Evolutionary conservation across 768 basidiomycete species (phyloP).

Genomic region (Phylloporus arenicola): DNA sequence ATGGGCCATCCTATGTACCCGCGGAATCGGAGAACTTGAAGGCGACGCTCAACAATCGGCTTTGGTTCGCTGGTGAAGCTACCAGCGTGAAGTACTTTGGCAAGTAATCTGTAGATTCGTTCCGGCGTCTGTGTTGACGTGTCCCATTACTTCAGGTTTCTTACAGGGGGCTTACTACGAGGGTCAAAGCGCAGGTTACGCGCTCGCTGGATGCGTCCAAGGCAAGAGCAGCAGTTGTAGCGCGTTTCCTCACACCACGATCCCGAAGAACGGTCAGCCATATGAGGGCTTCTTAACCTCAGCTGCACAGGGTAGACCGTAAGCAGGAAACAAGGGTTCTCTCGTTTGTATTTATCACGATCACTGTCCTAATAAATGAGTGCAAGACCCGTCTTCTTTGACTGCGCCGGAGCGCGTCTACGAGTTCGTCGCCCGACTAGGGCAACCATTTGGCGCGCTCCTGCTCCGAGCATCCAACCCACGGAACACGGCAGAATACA

Average conservation of each 20-base stretch:
- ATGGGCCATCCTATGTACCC: constrained; percentile 57
- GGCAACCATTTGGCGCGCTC: too few relatives aligned
- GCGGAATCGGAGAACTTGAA: constrained; percentile 52
- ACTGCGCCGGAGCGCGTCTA: too few relatives aligned
- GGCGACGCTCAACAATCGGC: constrained; percentile 43
- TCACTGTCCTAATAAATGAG: too few relatives aligned
- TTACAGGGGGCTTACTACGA: constrained; percentile 57
- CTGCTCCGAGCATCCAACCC: too few relatives aligned
- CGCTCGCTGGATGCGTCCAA: constrained; percentile 40
- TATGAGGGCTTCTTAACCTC: constrained; percentile 23
- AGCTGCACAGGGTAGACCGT: background rate
- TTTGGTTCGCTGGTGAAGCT: constrained; percentile 64
- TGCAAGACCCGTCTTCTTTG: too few relatives aligned
- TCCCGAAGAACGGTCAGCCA: constrained; percentile 30
- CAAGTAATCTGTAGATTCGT: constrained; percentile 23
- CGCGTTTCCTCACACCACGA: constrained; percentile 20
- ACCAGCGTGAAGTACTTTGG: constrained; percentile 56
- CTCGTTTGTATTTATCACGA: background rate
- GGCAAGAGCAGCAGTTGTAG: constrained; percentile 19
- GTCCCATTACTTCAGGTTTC: constrained; percentile 35
- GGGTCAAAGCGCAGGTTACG: constrained; percentile 38
- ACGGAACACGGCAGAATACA: too few relatives aligned
- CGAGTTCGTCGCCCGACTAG: too few relatives aligned
- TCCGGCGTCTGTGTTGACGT: background rate
- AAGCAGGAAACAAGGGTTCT: too few relatives aligned